Base-by-base conservation (phyloP, 371 early-diverging fungal genomes). In the Nematocida ironsii region DNA sequence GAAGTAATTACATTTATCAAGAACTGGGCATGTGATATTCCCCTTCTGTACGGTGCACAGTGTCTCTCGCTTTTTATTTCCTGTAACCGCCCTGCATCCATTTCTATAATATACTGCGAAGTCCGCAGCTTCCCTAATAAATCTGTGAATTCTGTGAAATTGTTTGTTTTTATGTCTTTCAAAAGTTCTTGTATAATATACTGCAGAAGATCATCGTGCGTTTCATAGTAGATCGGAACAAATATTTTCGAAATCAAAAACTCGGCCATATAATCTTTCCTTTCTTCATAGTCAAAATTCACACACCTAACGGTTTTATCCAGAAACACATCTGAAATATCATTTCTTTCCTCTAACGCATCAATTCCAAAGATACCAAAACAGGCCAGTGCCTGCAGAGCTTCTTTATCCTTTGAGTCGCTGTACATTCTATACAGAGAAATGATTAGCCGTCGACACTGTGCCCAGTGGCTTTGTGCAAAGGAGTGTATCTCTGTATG, bases 181-280 rank as follows among this genome's bases (percentile, higher is more conserved):
- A 78, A 20, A 23, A 78, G 47, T 39, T 78, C 80, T 40, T 78
- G 80, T 6, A 78, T 78, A 42, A 78, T 78, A 42, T 78, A 78
- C 42, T 72, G 57, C 27, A 78, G n/a, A 23, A 78, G 47, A 42
- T 69, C 71, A 56, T 70, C 60, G 3, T 50, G 69, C 7, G 62
- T 78, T n/a, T 78, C 80, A 9, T 78, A 68, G 71, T 78, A 78
- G 18, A 70, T 70, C 0, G 70, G 70, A 6, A 78, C 44, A 20
- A 78, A 67, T 9, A 70, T 70, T 11, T 61, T 54, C 6, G 5
- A 40, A 11, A 78, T 78, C 20, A 78, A 78, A 27, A 78, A 69
- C 4, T 47, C n/a, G 1, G 39, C 48, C 4, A 70, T 71, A 0
- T 55, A 7, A 27, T 5, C 27, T n/a, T 40, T 44, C 16, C 13